A percentile compares a stretch with the other conserved stretches of the same genome.
Evolutionary conservation across 768 basidiomycete genomes (phyloP).

Genomic region (Hypholoma sublateritium): DNA sequence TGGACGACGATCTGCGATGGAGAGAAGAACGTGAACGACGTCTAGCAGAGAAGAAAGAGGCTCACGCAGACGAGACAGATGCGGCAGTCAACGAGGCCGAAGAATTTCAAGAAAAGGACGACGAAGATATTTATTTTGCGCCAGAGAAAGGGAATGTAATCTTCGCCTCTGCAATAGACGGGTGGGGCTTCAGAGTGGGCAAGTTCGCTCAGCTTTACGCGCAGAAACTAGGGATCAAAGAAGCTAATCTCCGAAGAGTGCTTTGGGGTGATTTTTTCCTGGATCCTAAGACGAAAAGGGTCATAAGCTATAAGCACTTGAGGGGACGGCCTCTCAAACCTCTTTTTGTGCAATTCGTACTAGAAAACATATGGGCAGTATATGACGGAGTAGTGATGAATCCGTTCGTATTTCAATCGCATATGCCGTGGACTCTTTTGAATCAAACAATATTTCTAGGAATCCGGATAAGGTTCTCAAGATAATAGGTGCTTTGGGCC

Average conservation of each 20-base stretch:
- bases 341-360: conserved; percentile 93
- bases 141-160: conserved; percentile 95
- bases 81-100: conserved; percentile 57
- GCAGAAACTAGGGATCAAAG: conserved; percentile 86
- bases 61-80: conserved; percentile 64
- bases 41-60: conserved; percentile 72
- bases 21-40: conserved; percentile 87
- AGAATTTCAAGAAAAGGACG: conserved; percentile 92
- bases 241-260: conserved; percentile 78
- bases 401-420: conserved; percentile 60
- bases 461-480: conserved; percentile 88
- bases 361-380: conserved; percentile 97
- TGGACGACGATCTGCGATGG: conserved; percentile 97
- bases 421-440: conserved; percentile 10
- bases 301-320: conserved; percentile 89
- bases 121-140: conserved; percentile 96
- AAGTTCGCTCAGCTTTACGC: conserved; percentile 95
- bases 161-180: conserved; percentile 94
- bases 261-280: conserved; percentile 98
- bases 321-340: conserved; percentile 87
- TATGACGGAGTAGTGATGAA: conserved; percentile 89
- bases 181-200: conserved; percentile 95
- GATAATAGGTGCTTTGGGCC: conserved; percentile 77
- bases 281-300: conserved; percentile 92
- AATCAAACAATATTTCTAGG: conserved; percentile 38